phyloP scores from a whole-genome alignment of 2,329 filamentous ascomycete species.

The Emergomyces africanus region DNA sequence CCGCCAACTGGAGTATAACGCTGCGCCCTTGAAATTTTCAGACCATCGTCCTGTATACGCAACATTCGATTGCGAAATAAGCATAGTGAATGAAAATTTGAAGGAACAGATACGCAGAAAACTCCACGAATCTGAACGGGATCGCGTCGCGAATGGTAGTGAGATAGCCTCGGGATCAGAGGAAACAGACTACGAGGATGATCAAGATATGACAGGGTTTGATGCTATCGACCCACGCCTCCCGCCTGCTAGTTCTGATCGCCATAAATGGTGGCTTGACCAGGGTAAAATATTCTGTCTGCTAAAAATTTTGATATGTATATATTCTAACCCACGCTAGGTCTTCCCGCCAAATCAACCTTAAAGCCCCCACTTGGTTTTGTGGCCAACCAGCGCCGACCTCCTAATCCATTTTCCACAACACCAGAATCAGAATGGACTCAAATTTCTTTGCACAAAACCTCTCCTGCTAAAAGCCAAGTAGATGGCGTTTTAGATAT shows the following conservation, averaged over 20 bases:
- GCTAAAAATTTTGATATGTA: slow-evolving; percentile 1
- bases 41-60: slow-evolving; percentile 95
- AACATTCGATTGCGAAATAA: slow-evolving; percentile 72
- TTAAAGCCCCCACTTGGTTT: slow-evolving; percentile 53
- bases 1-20: slow-evolving; percentile 69
- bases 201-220: slow-evolving; percentile 62
- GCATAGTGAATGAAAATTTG: slow-evolving; percentile 59
- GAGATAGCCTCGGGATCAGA: slow-evolving; percentile 13
- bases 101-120: slow-evolving; percentile 61
- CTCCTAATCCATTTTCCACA: slow-evolving; percentile 67
- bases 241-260: slow-evolving; percentile 49
- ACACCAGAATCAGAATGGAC: slow-evolving; percentile 79
- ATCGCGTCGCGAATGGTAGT: slow-evolving; percentile 45
- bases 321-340: slow-evolving; percentile 23
- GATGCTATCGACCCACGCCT: slow-evolving; percentile 70
- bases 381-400: slow-evolving; percentile 58
- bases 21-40: slow-evolving; percentile 73
- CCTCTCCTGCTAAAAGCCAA: slow-evolving; percentile 7
- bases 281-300: slow-evolving; percentile 32
- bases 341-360: slow-evolving; percentile 60
- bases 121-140: slow-evolving; percentile 58
- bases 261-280: slow-evolving; percentile 53
- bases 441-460: slow-evolving; percentile 10
- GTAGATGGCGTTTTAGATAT: slow-evolving; percentile 1
- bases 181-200: slow-evolving; percentile 34